A percentile compares a stretch with the other conserved stretches of the same genome.
Evolutionary conservation across 31 red algal species (phyloP).

Genomic region (Odonthalia washingtoniensis): DNA sequence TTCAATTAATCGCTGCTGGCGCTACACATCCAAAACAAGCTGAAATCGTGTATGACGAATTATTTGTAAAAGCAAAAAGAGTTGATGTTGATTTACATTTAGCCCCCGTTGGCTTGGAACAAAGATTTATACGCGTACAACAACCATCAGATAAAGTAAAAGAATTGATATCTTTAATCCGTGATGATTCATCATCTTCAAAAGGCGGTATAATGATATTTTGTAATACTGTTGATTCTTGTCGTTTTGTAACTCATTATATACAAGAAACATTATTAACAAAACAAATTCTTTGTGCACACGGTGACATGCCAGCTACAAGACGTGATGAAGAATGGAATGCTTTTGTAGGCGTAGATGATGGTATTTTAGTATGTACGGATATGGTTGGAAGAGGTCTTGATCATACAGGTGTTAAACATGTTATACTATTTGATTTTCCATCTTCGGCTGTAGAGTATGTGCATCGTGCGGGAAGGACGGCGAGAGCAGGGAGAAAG

Average conservation of each 20-base stretch:
- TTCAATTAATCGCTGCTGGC: slow-evolving; percentile 88
- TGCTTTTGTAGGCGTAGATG: slow-evolving; percentile 50
- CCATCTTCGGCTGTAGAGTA: slow-evolving; percentile 91
- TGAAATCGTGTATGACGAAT: slow-evolving; percentile 65
- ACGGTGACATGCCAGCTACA: slow-evolving; percentile 82
- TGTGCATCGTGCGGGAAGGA: slow-evolving; percentile 95
- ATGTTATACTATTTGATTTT: slow-evolving; percentile 97
- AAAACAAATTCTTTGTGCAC: slow-evolving; percentile 65
- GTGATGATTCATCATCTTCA: slow-evolving; percentile 1
- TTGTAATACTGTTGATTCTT: slow-evolving; percentile 88
- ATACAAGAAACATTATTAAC: slow-evolving; percentile 75
- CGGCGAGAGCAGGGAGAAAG: slow-evolving; percentile 63
- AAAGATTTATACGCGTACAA: slow-evolving; percentile 76
- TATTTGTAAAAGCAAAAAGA: slow-evolving; percentile 71
- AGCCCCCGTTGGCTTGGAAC: slow-evolving; percentile 66
- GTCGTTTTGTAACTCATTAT: slow-evolving; percentile 88
- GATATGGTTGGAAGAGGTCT: slow-evolving; percentile 93
- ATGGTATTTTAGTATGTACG: slow-evolving; percentile 83
- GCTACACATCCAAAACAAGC: slow-evolving; percentile 84
- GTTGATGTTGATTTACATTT: slow-evolving; percentile 87
- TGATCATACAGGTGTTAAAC: slow-evolving; percentile 86
- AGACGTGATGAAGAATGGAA: slow-evolving; percentile 67
- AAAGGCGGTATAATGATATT: slow-evolving; percentile 86
- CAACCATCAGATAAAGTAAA: slow-evolving; percentile 61
- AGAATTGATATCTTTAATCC: slow-evolving; percentile 71